Base-by-base conservation (phyloP, 192 early-diverging fungal genomes). In the Podila horticola region DNA sequence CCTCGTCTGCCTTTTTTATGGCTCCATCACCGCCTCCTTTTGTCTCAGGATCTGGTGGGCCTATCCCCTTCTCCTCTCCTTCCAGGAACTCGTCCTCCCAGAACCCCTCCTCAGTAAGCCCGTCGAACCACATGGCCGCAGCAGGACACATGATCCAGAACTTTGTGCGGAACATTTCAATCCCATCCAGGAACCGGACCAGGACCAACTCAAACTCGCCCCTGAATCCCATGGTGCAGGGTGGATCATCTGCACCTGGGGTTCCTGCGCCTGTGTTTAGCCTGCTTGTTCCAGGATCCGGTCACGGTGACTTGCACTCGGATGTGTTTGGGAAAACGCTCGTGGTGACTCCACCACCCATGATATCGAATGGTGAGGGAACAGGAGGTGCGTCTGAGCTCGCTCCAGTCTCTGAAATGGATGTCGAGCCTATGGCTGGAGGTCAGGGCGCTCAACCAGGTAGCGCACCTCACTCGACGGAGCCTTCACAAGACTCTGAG, bases 201-300 rank as follows among this genome's bases (percentile, higher is more conserved):
- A 69, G 77, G 24, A 73, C 77, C 55, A 81, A 73, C 45, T 81
- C 77, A 1, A 81, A 69, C 51, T 81, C 77, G 8, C 65, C 65
- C 13, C 61, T 72, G 17, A 79, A 79, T 26, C 65, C 69, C 6
- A 58, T 79, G 60, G 41, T 71, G 8, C 63, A 72, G 24, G 49
- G 59, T n/a, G 34, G 20, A 31, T 36, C 31, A 5, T 34, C 62
- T 63, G 62, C 30, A 22, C 29, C 62, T 5, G 20, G 34, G n/a
- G 29, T 30, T 4, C 13, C 26, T 24, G 59, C 13, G 12, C 29
- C 59, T 26, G 12, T 11, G 28, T 12, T 11, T 30, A 55, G 24
- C 17, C 52, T 55, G 22, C n/a, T 26, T 55, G 52, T 55, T 55
- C 52, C 22, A 24, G 62, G 62, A 38, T 34, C 28, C 33, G 30